A percentile compares a stretch with the other conserved stretches of the same genome.
Conservation (phyloP, 2,329 filamentous ascomycete species). For the Colletotrichum tanaceti region DNA sequence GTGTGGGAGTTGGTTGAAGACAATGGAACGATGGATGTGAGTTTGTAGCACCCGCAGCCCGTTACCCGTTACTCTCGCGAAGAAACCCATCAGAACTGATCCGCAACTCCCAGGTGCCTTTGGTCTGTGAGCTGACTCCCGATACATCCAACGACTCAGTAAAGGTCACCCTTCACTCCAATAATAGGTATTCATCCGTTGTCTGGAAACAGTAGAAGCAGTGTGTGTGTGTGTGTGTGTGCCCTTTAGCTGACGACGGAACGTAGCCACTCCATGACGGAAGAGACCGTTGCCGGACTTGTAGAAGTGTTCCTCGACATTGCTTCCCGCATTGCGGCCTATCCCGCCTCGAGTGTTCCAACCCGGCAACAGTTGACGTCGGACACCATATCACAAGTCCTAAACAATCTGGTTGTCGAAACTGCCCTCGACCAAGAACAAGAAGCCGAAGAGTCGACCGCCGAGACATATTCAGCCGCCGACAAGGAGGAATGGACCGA, state of each 20-base stretch:
- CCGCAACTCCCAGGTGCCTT: conserved; percentile 62
- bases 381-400: conserved; percentile 27
- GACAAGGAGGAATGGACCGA: conserved; percentile 34
- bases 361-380: conserved; percentile 44
- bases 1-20: conserved; percentile 70
- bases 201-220: conserved; percentile 35
- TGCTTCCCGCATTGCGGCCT: conserved; percentile 29
- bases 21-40: conserved; percentile 74
- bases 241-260: background rate
- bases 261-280: conserved; percentile 10
- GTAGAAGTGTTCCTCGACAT: conserved; percentile 9
- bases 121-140: conserved; percentile 81
- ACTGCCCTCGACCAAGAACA: background rate
- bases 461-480: background rate
- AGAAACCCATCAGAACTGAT: background rate
- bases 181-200: conserved; percentile 60
- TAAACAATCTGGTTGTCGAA: conserved; percentile 42
- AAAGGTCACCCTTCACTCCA: conserved; percentile 71
- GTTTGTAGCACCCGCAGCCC: conserved; percentile 42
- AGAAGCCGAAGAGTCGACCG: background rate
- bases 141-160: conserved; percentile 63
- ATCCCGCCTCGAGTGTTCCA: conserved; percentile 37
- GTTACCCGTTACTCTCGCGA: no score
- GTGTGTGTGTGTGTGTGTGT: no score
- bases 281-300: background rate